A percentile compares a stretch with the other conserved stretches of the same genome.
These are phyloP conservation scores for Ilyonectria mors-panacis DNA, from an alignment of 2,329 filamentous ascomycete genomes.

Conservation along the genomic window DNA sequence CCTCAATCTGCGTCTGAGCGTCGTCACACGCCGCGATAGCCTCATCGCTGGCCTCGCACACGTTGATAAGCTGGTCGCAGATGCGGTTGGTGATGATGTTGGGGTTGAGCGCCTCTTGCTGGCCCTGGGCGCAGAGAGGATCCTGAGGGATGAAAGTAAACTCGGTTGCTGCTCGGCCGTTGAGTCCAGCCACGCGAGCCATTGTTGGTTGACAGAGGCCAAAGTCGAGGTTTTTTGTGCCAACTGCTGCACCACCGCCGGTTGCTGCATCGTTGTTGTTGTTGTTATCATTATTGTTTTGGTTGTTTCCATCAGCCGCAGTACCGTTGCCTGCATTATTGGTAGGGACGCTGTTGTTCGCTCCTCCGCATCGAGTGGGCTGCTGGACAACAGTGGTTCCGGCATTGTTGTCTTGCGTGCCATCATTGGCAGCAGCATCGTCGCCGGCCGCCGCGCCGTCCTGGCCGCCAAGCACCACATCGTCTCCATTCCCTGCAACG, in stretches of 20 bases:
- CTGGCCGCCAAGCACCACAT: slow-evolving; percentile 53
- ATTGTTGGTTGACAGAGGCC: slow-evolving; percentile 70
- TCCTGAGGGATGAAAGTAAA: slow-evolving; percentile 79
- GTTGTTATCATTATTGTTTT: slow-evolving; percentile 16
- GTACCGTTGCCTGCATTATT: slow-evolving; percentile 24
- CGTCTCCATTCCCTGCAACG: slow-evolving; percentile 50
- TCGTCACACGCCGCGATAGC: slow-evolving; percentile 67
- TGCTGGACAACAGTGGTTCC: background rate
- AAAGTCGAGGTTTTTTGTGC: slow-evolving; percentile 62
- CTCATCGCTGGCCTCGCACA: slow-evolving; percentile 74
- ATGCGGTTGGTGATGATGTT: slow-evolving; percentile 82
- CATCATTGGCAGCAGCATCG: slow-evolving; percentile 7
- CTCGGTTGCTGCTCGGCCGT: slow-evolving; percentile 70
- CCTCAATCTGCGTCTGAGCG: slow-evolving; percentile 67
- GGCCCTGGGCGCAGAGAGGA: slow-evolving; percentile 69
- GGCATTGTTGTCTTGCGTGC: background rate
- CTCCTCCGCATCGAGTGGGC: background rate
- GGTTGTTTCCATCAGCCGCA: background rate
- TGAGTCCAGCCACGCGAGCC: slow-evolving; percentile 71
- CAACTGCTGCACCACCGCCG: slow-evolving; percentile 49
- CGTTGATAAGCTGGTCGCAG: slow-evolving; percentile 78
- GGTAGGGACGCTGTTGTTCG: slow-evolving; percentile 2
- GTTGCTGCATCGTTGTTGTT: slow-evolving; percentile 37
- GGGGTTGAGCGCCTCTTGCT: slow-evolving; percentile 79
- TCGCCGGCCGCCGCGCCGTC: slow-evolving; percentile 50